These are phyloP conservation scores for Tephrocybe rancida DNA, from an alignment of 768 basidiomycete genomes.

Conservation along the genomic window DNA sequence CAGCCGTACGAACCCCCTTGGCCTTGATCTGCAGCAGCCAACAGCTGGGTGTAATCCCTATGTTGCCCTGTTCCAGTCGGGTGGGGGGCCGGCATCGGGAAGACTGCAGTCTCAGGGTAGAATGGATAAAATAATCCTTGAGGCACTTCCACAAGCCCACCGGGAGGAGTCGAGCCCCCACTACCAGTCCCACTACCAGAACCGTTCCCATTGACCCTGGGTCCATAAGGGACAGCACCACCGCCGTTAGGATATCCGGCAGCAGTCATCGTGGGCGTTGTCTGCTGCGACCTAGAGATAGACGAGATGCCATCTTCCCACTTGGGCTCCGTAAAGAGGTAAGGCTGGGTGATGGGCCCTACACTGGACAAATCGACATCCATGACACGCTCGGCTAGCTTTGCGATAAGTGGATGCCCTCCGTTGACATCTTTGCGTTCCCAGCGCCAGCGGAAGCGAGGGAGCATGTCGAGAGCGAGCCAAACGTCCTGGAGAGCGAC, in stretches of 20 bases:
- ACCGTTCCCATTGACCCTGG: conserved; percentile 29
- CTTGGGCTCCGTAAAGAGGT: conserved; percentile 52
- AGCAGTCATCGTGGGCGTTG: conserved; percentile 41
- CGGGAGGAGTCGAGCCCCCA: conserved; percentile 38
- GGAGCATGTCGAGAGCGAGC: conserved; percentile 87
- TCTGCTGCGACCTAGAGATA: conserved; percentile 39
- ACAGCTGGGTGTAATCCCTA: conserved; percentile 53
- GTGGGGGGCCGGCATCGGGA: conserved; percentile 11
- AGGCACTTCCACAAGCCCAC: conserved; percentile 67
- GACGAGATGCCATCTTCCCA: conserved; percentile 54
- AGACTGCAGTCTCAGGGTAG: conserved; percentile 54
- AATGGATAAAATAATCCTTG: conserved; percentile 77
- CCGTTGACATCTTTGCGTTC: conserved; percentile 81
- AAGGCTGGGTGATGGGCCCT: conserved; percentile 42
- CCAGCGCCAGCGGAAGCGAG: conserved; percentile 91
- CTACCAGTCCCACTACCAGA: conserved; percentile 27
- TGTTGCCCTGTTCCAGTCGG: conserved; percentile 17
- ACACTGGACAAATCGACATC: conserved; percentile 69
- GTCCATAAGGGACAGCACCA: conserved; percentile 28
- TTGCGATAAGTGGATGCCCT: conserved; percentile 82
- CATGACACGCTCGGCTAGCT: conserved; percentile 81
- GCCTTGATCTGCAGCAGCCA: conserved; percentile 61
- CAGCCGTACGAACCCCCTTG: conserved; percentile 57
- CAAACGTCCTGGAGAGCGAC: conserved; percentile 81
- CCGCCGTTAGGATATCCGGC: conserved; percentile 28